These are phyloP conservation scores for Eimeria praecox DNA, from an alignment of 169 alveolate species.

Conservation along the genomic window DNA sequence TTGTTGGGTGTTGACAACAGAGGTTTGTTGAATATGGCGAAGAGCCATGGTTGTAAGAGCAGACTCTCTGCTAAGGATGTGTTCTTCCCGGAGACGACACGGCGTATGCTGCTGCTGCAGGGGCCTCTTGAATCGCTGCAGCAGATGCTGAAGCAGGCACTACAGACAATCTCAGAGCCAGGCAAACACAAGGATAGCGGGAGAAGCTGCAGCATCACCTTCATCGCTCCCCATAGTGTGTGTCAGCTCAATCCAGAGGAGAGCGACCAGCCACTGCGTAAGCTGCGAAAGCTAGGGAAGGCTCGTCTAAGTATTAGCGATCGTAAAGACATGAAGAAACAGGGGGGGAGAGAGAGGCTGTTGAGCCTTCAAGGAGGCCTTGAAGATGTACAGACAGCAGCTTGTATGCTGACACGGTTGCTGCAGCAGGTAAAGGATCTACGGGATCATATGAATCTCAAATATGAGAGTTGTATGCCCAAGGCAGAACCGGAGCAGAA, in stretches of 20 bases:
- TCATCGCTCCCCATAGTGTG: conserved; percentile 8
- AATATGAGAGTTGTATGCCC: conserved; percentile 72
- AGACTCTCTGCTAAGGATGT: conserved; percentile 47
- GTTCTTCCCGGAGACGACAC: conserved; percentile 68
- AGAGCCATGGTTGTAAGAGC: conserved; percentile 70
- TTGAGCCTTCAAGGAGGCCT: conserved; percentile 50
- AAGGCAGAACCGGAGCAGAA: conserved; percentile 26
- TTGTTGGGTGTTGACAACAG: conserved; percentile 76
- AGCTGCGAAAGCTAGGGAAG: conserved; percentile 10
- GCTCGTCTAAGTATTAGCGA: conserved; percentile 29
- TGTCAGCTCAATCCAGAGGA: background rate
- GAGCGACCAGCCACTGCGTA: conserved; percentile 36
- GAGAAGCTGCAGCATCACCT: conserved; percentile 48
- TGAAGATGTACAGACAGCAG: conserved; percentile 62
- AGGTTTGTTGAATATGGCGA: conserved; percentile 60
- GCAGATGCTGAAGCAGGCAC: conserved; percentile 38
- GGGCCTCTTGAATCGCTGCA: conserved; percentile 36
- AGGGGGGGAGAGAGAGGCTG: conserved; percentile 68
- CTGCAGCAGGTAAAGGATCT: background rate
- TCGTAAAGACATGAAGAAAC: conserved; percentile 69
- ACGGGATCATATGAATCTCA: conserved; percentile 60
- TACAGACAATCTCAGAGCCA: background rate
- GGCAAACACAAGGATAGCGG: conserved; percentile 21
- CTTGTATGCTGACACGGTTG: background rate
- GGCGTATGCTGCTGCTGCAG: conserved; percentile 74